Conservation (phyloP, 1,284 basidiomycete species). For the Heliocybe sulcata region DNA sequence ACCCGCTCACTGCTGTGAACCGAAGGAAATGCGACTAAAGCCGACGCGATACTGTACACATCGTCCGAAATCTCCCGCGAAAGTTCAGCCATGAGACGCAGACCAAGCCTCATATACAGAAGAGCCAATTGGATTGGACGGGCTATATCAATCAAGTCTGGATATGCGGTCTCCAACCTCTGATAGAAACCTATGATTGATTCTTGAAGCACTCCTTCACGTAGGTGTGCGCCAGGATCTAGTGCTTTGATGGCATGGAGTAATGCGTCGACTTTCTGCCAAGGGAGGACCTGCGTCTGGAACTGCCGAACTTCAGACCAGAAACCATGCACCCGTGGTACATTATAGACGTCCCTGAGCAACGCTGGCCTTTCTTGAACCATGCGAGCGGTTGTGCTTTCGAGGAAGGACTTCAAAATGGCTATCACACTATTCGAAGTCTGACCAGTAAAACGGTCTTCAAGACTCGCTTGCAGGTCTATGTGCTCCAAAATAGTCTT, state of each 20-base stretch:
- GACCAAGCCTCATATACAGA: constrained; percentile 67
- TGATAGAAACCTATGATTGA: constrained; percentile 59
- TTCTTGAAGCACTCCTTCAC: constrained; percentile 60
- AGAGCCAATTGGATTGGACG: constrained; percentile 61
- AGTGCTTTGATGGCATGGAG: constrained; percentile 23
- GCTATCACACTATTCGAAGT: constrained; percentile 38
- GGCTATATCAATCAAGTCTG: constrained; percentile 65
- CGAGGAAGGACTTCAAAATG: constrained; percentile 36
- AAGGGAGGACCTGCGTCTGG: constrained; percentile 41
- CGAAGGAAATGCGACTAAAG: constrained; percentile 51
- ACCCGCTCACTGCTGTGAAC: constrained; percentile 32
- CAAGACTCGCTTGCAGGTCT: constrained; percentile 49
- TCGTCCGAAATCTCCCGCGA: not conserved
- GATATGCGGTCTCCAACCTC: constrained; percentile 48
- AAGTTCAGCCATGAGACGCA: constrained; percentile 47
- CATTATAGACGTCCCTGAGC: not conserved
- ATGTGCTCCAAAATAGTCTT: constrained; percentile 46
- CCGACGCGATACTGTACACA: constrained; percentile 17
- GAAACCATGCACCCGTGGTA: constrained; percentile 62
- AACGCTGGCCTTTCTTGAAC: constrained; percentile 14
- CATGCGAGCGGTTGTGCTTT: constrained; percentile 16
- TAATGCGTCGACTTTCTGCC: constrained; percentile 39
- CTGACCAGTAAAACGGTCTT: constrained; percentile 59
- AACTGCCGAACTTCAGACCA: constrained; percentile 83
- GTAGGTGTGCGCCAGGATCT: constrained; percentile 30